Base-by-base conservation (phyloP, 2,329 filamentous ascomycete species). In the Trichophyton simii region DNA sequence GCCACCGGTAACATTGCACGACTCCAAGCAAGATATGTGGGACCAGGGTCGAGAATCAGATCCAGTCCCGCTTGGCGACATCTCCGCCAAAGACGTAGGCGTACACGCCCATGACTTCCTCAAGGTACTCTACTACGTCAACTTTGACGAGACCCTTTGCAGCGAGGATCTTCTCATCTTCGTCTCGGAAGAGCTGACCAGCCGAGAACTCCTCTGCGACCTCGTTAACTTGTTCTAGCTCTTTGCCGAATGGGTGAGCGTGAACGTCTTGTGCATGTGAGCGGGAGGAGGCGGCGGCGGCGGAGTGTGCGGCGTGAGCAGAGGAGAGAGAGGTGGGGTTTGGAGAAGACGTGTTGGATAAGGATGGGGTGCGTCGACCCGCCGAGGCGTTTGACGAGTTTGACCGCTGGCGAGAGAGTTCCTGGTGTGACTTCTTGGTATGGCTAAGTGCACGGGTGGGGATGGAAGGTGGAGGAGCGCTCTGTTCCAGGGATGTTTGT, bases 201-300 rank as follows among this genome's bases (percentile, higher is more conserved):
- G 84, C 80, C 48, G 85, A 84, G 67, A 90, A 92, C 74, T 96
- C 91, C 75, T 97, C 94, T 0, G 87, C 92, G 15, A 96, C 82
- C 75, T 97, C 94, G 60, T 91, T 90, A 25, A 97, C 89, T 75
- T 97, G 88, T 61, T 89, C 90, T 60, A 97, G 79, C 75, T 99
- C 94, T 58, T 87, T 86, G 60, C 89, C 89, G 69, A 97, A 97
- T 0, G 92, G 92, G 72, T 94, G 84, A 71, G 70, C 67, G 65
- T 75, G 75, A 50, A 73, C 69, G n/a, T 77, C 75, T 41, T 72
- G 68, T 25, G 34, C 20, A n/a, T 15, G 36, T 13, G 15, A 8
- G 2, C 55, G 55, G 28, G 28, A 36, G 15, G 34, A 6, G 25
- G 57, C 57, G 34, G 34, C 34, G 20, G 52, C 54, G 22, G 61